Evolutionary conservation across 2,329 filamentous ascomycete species (phyloP).

Genomic region (Aureobasidium melanogenum): DNA sequence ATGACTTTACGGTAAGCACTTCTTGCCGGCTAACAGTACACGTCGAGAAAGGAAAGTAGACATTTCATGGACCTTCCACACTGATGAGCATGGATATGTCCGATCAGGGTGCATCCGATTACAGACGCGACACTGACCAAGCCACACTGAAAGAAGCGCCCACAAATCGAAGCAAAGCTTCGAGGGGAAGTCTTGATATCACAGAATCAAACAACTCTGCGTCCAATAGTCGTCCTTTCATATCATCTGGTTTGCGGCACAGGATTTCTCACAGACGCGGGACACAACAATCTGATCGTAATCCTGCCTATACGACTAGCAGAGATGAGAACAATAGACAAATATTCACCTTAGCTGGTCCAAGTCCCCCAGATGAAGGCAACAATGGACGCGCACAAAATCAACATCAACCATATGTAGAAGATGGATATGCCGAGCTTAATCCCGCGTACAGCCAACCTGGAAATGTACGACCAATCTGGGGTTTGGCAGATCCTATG

Average conservation of each 20-base stretch:
- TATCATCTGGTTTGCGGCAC: neutral
- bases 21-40: neutral
- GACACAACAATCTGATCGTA: neutral
- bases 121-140: neutral
- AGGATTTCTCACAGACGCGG: neutral
- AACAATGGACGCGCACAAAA: neutral
- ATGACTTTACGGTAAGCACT: neutral
- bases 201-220: neutral
- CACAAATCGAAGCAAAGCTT: neutral
- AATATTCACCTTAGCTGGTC: neutral
- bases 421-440: neutral
- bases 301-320: neutral
- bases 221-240: neutral
- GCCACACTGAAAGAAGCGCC: neutral
- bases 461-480: neutral
- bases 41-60: neutral
- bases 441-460: constrained; percentile 3
- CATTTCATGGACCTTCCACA: neutral
- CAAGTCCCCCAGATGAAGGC: neutral
- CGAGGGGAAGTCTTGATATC: neutral
- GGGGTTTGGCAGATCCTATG: neutral
- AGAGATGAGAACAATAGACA: neutral
- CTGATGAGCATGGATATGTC: neutral
- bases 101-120: neutral
- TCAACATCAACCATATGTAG: constrained; percentile 17